These are phyloP conservation scores for Pseudocercospora eumusae DNA, from an alignment of 2,329 filamentous ascomycete species.

Conservation along the genomic window DNA sequence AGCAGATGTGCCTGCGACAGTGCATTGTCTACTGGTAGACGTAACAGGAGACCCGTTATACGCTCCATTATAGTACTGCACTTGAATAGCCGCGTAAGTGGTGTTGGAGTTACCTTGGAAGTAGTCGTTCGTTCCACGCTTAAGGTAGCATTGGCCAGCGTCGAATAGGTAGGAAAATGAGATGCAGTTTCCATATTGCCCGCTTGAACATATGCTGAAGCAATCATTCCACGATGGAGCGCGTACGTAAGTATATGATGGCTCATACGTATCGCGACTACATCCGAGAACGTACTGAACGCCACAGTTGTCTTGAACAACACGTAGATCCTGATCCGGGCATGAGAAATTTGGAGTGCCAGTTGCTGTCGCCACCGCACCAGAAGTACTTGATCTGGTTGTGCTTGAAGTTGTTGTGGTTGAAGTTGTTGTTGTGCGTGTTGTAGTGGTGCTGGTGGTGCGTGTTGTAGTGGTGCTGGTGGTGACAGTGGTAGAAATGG, in stretches of 20 bases:
- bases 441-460: background rate
- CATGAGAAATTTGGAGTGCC: background rate
- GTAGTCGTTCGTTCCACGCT: constrained; percentile 3
- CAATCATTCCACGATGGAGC: constrained; percentile 6
- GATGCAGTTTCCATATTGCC: constrained; percentile 7
- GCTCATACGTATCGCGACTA: background rate
- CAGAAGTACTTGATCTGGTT: no score
- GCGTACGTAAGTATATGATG: background rate
- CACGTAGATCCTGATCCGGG: constrained; percentile 9
- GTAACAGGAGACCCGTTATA: background rate
- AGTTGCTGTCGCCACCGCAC: constrained; percentile 6
- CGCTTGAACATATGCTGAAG: constrained; percentile 14
- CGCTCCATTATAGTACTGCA: constrained; percentile 11
- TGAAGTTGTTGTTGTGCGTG: background rate
- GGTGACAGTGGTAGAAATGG: background rate
- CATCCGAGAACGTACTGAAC: constrained; percentile 14
- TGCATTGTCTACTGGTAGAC: background rate
- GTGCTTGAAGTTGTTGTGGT: background rate
- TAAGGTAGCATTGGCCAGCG: constrained; percentile 7
- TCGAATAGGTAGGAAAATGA: background rate
- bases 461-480: constrained; percentile 6
- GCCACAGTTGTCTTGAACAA: constrained; percentile 17
- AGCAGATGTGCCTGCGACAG: background rate
- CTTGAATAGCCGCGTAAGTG: constrained; percentile 9
- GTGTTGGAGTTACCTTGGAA: no score